Evolutionary conservation across 352 stramenopile species (phyloP), one percentile per base, ranked within the genome.

Genomic region (Proteromonas lacertae): DNA sequence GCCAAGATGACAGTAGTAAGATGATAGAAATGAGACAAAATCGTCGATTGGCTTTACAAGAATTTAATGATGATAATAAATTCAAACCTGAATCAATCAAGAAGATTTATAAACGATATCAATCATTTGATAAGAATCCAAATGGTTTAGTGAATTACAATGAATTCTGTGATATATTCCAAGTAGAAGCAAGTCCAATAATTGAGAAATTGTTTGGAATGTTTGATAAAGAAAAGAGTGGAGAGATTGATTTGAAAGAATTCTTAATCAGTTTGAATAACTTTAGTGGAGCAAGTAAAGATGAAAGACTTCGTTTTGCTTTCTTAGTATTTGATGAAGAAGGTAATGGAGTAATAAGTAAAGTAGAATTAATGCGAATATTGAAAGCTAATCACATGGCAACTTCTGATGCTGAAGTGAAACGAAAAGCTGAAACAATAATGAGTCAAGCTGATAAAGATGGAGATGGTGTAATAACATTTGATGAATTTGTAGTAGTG

Each of bases 71-170:
- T 10, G 72, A 89, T 50, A 84, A 90, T 45, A 79, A 77, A 25
- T 69, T 91, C 46, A 90, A 91, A 46, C 70, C 74, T 16, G 78
- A 91, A 48, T 79, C 61, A 13, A 79, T 92, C 42, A 90, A 90
- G 53, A 86, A 84, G 48, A 73, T 73, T 26, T 89, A 88, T 59
- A 89, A 89, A 48, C 62, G 73, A 21, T 93, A 89, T 59, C 68
- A 89, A 55, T 66, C 68, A 9, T 76, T 67, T 17, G 48, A 54
- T 24, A 53, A 48, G 29, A 40, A 52, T 35, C 30, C 30, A 19
- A 83, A 63, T 2, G 78, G 78, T 17, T 62, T 90, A 44, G 84
- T 90, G 40, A 70, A 90, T 51, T 91, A 90, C 59, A 80, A 70
- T 13, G 78, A 92, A 53, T 91, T 92, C 55, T 92, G 78, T 42